Evolutionary conservation across 1,284 basidiomycete genomes (phyloP).

Genomic region (Jaminaea rosea): DNA sequence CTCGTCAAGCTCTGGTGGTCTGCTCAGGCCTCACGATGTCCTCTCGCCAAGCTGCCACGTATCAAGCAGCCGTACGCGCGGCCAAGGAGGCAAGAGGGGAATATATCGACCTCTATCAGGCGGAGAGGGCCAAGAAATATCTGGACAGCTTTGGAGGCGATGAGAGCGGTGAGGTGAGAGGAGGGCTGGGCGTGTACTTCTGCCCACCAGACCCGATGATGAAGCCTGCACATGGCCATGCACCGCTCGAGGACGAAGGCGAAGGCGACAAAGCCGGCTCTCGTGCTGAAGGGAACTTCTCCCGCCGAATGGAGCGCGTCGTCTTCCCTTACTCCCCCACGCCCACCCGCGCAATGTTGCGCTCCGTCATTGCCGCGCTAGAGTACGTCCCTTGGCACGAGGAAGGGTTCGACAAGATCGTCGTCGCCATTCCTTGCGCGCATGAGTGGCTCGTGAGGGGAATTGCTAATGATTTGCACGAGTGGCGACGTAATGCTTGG

Average conservation of each 20-base stretch:
- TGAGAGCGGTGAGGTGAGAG: conserved; percentile 10
- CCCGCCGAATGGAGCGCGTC: conserved; percentile 33
- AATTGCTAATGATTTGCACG: conserved; percentile 19
- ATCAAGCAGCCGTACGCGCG: too few species aligned
- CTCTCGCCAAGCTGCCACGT: too few species aligned
- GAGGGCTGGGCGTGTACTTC: conserved; percentile 26
- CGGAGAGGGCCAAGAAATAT: background rate
- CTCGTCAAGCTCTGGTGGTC: conserved; percentile 40
- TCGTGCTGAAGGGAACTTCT: conserved; percentile 32
- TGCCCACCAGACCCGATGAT: conserved; percentile 19
- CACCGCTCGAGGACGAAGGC: background rate
- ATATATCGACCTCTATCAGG: background rate
- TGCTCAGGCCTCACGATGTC: conserved; percentile 11
- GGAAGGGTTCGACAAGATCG: conserved; percentile 45
- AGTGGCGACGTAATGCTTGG: conserved; percentile 40
- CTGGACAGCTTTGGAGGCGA: conserved; percentile 1
- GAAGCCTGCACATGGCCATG: background rate
- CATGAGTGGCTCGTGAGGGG: conserved; percentile 43
- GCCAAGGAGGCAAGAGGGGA: too few species aligned
- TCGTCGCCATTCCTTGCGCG: conserved; percentile 37
- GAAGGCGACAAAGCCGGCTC: background rate
- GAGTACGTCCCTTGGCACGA: conserved; percentile 38
- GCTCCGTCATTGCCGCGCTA: conserved; percentile 36
- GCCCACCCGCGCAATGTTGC: conserved; percentile 30
- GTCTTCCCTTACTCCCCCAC: conserved; percentile 14